Conservation (phyloP, 208 protist species). For the Crithidia brevicula region DNA sequence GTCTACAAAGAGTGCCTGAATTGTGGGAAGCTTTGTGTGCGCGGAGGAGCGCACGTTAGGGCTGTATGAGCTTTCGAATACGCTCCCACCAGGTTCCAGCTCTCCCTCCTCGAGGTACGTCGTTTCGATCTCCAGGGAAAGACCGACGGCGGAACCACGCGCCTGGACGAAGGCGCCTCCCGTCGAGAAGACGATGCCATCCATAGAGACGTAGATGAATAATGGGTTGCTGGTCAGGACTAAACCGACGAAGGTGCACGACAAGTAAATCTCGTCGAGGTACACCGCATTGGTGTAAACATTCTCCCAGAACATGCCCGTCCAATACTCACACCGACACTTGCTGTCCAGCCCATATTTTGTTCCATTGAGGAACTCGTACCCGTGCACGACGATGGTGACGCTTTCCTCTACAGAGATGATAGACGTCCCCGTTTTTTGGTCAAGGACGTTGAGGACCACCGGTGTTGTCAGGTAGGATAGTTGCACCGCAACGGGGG, state of each 20-base stretch:
- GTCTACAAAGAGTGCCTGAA: too few species aligned
- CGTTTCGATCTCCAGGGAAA: too few species aligned
- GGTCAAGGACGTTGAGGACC: neutral
- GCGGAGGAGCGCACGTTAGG: too few species aligned
- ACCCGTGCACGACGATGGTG: neutral
- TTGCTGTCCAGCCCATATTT: neutral
- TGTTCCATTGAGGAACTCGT: neutral
- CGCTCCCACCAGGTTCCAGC: too few species aligned
- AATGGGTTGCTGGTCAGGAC: neutral
- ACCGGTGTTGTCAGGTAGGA: neutral
- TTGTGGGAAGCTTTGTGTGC: too few species aligned
- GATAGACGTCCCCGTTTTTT: neutral
- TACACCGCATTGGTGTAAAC: neutral
- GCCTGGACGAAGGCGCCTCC: neutral
- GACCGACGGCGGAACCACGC: too few species aligned
- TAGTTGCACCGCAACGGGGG: neutral
- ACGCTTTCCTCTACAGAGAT: too few species aligned
- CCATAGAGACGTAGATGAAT: conserved; percentile 7
- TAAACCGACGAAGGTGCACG: neutral
- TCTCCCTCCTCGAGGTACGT: too few species aligned
- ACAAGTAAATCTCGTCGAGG: neutral
- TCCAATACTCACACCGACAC: neutral
- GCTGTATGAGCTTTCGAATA: too few species aligned
- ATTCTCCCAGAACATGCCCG: too few species aligned
- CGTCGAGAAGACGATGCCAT: neutral